Evolutionary conservation across 225 moss, liverwort and hornwort species (phyloP), one percentile per base, ranked within the genome.

Genomic region (Polytrichum commune): DNA sequence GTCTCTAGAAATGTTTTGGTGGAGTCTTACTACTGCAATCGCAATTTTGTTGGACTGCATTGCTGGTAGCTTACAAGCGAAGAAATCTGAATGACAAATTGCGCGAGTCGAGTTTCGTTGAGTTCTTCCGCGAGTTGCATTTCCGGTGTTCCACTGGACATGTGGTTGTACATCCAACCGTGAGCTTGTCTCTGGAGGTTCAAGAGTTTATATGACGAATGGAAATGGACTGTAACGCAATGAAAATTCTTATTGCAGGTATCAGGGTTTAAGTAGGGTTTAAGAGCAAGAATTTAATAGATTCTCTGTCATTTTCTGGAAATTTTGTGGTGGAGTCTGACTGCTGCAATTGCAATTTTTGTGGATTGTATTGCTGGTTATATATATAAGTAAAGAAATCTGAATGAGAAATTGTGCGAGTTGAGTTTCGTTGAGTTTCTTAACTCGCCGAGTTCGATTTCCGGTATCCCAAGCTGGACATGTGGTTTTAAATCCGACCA

Each of bases 261-360:
- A 3, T 10, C 2, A 24, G 66, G 79, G 74, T 72, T 81, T 84
- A 72, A 70, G 58, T 64, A 69, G 70, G 81, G 87, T 81, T 81
- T 84, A 67, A 55, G 60, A 23, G 27, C 71, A 13, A n/a, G 27
- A 26, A 53, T 66, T 46, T 2, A 27, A 46, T 13, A 46, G 10
- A 46, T 46, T 13, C 3, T 46, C 46, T 46, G 3, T 13, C 46
- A 13, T 46, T 46, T 13, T 0, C 20, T 23, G 58, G 23, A 22
- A 58, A 20, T 58, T 6, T 23, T 58, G 58, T 58, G 23, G 19
- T 58, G 20, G 6, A 58, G 64, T 32, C 7, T 38, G 0, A 5
- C 10, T 4, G 19, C 18, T 19, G 27, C 6, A 54, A 2, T 55
- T 69, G 20, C 13, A 25, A 27, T 19, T 5, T 5, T 58, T 58